These are phyloP conservation scores for Coemansia sp. DNA, from an alignment of 192 early-diverging fungal genomes.

Conservation along the genomic window DNA sequence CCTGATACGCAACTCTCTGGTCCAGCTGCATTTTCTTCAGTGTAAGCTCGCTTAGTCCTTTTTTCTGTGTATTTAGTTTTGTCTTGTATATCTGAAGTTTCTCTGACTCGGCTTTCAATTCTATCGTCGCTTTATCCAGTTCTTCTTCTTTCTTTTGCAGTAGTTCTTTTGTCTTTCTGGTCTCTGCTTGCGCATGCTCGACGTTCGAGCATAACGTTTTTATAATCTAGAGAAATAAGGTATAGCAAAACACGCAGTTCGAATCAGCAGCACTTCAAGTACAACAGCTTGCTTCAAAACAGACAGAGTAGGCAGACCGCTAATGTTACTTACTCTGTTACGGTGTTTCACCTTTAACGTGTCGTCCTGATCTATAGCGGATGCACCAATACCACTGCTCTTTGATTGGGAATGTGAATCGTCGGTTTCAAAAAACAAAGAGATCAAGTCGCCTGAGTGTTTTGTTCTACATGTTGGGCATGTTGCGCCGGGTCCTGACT, in stretches of 20 bases:
- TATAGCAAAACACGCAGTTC: background rate
- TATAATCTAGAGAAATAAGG: conserved; percentile 16
- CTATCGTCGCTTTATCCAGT: background rate
- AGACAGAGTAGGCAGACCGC: background rate
- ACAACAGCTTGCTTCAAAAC: background rate
- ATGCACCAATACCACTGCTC: conserved; percentile 9
- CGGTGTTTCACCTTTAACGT: conserved; percentile 14
- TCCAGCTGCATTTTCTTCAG: conserved; percentile 16
- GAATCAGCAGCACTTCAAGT: background rate
- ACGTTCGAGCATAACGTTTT: conserved; percentile 41
- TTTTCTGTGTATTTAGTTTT: conserved; percentile 15
- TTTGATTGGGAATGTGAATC: conserved; percentile 9
- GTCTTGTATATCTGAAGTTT: conserved; percentile 3
- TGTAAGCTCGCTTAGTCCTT: conserved; percentile 9
- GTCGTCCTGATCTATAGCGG: background rate
- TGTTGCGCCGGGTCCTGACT: conserved; percentile 15
- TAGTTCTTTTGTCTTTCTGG: conserved; percentile 10
- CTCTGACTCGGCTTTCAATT: background rate
- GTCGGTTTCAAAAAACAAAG: conserved; percentile 35
- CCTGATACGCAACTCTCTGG: conserved; percentile 29
- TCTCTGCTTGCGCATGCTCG: conserved; percentile 24
- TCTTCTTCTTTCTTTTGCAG: background rate
- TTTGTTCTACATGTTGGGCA: conserved; percentile 44
- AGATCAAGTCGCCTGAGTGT: conserved; percentile 27
- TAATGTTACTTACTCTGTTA: conserved; percentile 1